These are phyloP conservation scores for Quercus tomentella DNA, from an alignment of 331 rosid genomes.

Conservation along the genomic window DNA sequence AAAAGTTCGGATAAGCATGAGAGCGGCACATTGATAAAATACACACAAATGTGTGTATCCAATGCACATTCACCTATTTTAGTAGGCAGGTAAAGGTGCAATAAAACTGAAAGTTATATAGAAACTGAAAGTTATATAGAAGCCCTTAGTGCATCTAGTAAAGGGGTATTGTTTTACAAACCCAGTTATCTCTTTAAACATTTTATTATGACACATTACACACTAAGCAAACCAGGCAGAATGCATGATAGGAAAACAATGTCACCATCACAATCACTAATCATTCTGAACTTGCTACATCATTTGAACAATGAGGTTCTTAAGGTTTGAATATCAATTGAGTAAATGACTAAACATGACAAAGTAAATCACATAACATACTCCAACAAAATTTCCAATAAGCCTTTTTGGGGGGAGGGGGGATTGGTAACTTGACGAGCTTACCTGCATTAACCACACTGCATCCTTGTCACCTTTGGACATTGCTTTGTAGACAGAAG, in stretches of 20 bases:
- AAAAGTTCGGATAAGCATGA: too few species aligned
- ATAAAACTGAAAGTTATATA: too few species aligned
- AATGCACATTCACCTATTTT: too few species aligned
- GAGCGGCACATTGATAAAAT: too few species aligned
- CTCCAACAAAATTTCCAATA: background rate
- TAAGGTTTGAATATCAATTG: background rate
- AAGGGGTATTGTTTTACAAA: too few species aligned
- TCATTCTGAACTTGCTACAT: background rate
- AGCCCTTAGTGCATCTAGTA: too few species aligned
- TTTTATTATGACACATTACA: background rate
- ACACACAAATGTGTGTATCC: too few species aligned
- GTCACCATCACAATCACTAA: background rate
- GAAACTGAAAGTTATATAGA: too few species aligned
- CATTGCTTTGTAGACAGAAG: constrained; percentile 91
- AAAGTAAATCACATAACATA: background rate
- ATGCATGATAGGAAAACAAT: background rate
- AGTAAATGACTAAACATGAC: background rate
- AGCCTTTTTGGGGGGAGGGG: background rate
- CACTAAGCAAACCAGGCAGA: background rate
- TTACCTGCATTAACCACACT: constrained; percentile 99
- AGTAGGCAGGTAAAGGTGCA: too few species aligned
- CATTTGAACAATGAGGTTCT: background rate
- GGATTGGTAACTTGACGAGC: constrained; percentile 27
- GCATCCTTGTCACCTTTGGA: constrained; percentile 80
- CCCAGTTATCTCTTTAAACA: too few species aligned